A percentile compares a stretch with the other conserved stretches of the same genome.
phyloP scores from a whole-genome alignment of 495 filamentous ascomycete species.

The Xylaria curta region DNA sequence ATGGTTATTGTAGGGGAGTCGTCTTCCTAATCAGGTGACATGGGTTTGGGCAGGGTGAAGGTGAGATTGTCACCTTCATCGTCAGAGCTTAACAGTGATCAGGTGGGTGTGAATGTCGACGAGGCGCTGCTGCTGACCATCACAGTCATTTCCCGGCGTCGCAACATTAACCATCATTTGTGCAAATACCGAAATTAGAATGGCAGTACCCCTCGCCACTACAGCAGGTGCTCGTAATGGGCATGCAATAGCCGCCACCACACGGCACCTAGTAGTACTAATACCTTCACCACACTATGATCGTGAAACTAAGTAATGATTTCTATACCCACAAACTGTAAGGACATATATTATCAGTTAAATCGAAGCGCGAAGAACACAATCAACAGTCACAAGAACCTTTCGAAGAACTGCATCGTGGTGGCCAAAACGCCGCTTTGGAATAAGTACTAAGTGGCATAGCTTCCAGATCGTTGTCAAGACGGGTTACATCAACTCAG shows the following conservation, averaged over 20 bases:
- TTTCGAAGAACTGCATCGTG: too few relatives aligned
- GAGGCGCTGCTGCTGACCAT: constrained; percentile 18
- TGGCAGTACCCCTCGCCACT: constrained; percentile 30
- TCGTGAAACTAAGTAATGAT: too few relatives aligned
- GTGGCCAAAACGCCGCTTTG: too few relatives aligned
- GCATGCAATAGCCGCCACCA: constrained; percentile 33
- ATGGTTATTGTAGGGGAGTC: not conserved
- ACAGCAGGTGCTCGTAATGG: constrained; percentile 34
- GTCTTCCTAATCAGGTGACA: not conserved
- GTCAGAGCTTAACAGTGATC: not conserved
- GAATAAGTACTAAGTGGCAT: too few relatives aligned
- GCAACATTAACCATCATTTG: constrained; percentile 33
- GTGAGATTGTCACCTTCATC: not conserved
- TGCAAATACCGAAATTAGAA: constrained; percentile 36
- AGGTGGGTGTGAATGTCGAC: constrained; percentile 24
- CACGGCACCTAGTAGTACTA: constrained; percentile 21
- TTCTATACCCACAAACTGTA: too few relatives aligned
- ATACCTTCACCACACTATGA: constrained; percentile 21
- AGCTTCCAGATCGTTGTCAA: too few relatives aligned
- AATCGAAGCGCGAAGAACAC: too few relatives aligned
- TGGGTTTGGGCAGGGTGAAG: not conserved
- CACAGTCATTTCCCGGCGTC: constrained; percentile 28
- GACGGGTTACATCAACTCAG: too few relatives aligned
- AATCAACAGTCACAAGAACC: too few relatives aligned
- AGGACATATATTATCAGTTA: too few relatives aligned